Conservation (phyloP, 108 stramenopile genomes). For the Cyclotella kingstonii region DNA sequence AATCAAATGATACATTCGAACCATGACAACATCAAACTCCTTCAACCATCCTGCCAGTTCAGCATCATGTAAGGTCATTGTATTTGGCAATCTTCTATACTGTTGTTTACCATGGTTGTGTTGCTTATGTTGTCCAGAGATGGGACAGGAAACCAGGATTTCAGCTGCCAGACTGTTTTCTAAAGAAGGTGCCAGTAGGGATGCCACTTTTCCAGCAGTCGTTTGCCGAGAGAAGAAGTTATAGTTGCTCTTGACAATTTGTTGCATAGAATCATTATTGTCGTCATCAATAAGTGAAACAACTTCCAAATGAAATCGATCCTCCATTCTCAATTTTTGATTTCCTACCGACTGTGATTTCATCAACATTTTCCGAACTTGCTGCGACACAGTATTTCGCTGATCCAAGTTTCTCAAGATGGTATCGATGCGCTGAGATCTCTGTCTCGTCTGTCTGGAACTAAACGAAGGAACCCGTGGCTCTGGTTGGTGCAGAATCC, state of each 20-base stretch:
- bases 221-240: slow-evolving; percentile 38
- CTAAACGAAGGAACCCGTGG: too few species aligned
- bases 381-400: slow-evolving; percentile 51
- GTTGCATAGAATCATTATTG: not conserved
- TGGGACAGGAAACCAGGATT: slow-evolving; percentile 15
- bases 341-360: slow-evolving; percentile 68
- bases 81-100: slow-evolving; percentile 44
- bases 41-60: slow-evolving; percentile 31
- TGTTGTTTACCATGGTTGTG: not conserved
- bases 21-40: slow-evolving; percentile 41
- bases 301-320: slow-evolving; percentile 73
- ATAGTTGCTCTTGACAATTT: slow-evolving; percentile 9
- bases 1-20: slow-evolving; percentile 30
- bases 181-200: slow-evolving; percentile 15
- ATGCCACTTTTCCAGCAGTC: slow-evolving; percentile 41
- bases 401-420: slow-evolving; percentile 49
- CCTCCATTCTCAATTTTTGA: slow-evolving; percentile 50
- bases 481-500: too few species aligned
- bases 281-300: slow-evolving; percentile 30
- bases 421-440: slow-evolving; percentile 41
- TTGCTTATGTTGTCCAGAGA: not conserved
- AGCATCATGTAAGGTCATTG: slow-evolving; percentile 46
- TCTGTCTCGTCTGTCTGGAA: too few species aligned
- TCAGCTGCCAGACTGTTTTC: slow-evolving; percentile 23
- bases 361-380: slow-evolving; percentile 72